Percentiles rank a stretch among this genome's conserved stretches.
phyloP scores from a whole-genome alignment of 352 stramenopile species.

The Phytophthora tubulina region DNA sequence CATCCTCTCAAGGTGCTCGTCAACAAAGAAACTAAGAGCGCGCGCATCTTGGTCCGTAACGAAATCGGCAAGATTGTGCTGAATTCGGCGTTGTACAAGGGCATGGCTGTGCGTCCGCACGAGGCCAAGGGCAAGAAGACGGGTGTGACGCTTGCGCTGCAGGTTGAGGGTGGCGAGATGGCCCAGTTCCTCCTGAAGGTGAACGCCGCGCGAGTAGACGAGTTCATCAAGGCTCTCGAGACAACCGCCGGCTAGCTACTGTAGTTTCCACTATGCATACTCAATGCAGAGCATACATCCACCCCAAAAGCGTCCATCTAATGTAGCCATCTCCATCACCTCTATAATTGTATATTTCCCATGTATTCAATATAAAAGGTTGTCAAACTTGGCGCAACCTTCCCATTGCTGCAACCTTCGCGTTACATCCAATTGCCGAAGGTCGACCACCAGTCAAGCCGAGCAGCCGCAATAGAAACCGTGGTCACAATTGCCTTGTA shows the following conservation, averaged over 20 bases:
- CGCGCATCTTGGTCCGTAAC: constrained; percentile 81
- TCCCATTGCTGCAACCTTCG: constrained; percentile 28
- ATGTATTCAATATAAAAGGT: constrained; percentile 4
- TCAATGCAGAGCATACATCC: constrained; percentile 12
- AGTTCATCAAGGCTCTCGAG: constrained; percentile 69
- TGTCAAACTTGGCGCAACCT: constrained; percentile 25
- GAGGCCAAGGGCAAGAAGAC: constrained; percentile 85
- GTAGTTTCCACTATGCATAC: background rate
- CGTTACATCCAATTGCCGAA: background rate
- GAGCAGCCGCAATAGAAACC: constrained; percentile 17
- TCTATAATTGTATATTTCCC: background rate
- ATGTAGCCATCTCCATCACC: constrained; percentile 18
- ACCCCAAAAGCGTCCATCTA: constrained; percentile 9
- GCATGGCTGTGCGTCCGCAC: constrained; percentile 66
- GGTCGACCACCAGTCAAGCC: constrained; percentile 47
- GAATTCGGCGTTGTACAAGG: constrained; percentile 86
- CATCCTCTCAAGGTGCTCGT: constrained; percentile 85
- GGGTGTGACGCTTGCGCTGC: constrained; percentile 71
- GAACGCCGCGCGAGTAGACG: constrained; percentile 69
- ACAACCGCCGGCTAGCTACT: constrained; percentile 16
- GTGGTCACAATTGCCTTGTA: constrained; percentile 39
- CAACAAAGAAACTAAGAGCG: constrained; percentile 77
- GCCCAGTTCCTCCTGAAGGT: constrained; percentile 85
- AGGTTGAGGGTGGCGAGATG: constrained; percentile 59
- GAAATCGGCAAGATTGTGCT: constrained; percentile 90